Base-by-base conservation (phyloP, 1,284 basidiomycete genomes). In the Boletus semigastroideus region DNA sequence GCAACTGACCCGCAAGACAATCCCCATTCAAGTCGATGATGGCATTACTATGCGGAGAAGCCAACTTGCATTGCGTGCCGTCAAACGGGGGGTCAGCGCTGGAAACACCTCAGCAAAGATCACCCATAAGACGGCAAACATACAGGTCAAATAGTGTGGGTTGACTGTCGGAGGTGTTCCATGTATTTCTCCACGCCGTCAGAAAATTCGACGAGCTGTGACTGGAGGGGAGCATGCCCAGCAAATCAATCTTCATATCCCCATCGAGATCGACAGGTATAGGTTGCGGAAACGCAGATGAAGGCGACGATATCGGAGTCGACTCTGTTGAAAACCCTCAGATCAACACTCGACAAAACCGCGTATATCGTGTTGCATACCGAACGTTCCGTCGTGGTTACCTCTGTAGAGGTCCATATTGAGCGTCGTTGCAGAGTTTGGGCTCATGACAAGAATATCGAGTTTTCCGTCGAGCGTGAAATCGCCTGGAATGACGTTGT, bases 1-100 rank as follows among this genome's bases (percentile, higher is more conserved):
- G 13, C 39, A 12, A 64, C 78, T 41, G 46, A 89, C 91, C 92
- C 55, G 94, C 93, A 7, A 98, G 77, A 69, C 97, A 99, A 69
- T 99, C 96, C 13, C 96, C 96, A 59, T 99, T 86, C 44, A 99
- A 74, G 66, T 99, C 96, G 16, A 98, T 80, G n/a, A 94, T 90
- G 0, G 94, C 94, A 66, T 94, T 97, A 66, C 90, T 94, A 68
- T 99, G 97, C 1, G 95, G 94, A 59, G 87, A 84, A 3, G 90
- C 82, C 12, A 96, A 69, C 13, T 75, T 80, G 71, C 97, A 99
- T 39, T 82, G 80, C 17, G 72, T 59, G 12, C 81, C 84, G 30
- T 79, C 69, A 57, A 94, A 80, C 10, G 78, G 77, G 0, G 87
- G 78, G 38, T 84, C 76, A 19, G 69, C 65, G 14, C 88, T 90